These are phyloP conservation scores for Komagataella pastoris DNA, from an alignment of 805 yeast species.

Conservation along the genomic window DNA sequence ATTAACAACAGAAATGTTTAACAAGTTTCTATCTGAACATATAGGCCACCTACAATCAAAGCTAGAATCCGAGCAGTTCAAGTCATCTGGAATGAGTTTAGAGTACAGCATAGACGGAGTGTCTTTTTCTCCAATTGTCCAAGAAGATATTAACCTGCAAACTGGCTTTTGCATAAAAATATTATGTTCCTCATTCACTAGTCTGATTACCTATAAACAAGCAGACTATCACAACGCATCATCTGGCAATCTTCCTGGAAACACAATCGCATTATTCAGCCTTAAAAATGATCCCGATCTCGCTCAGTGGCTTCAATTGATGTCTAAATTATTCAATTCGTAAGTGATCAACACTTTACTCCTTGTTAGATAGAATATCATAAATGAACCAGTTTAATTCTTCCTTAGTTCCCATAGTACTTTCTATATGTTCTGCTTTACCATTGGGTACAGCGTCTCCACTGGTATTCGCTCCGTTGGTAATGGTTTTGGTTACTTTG, in stretches of 20 bases:
- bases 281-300: background rate
- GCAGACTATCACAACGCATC: background rate
- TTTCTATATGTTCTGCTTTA: background rate
- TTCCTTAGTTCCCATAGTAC: constrained; percentile 38
- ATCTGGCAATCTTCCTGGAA: background rate
- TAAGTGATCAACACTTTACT: constrained; percentile 1
- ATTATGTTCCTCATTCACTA: background rate
- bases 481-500: background rate
- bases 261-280: background rate
- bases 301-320: background rate
- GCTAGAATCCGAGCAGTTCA: background rate
- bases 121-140: background rate
- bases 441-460: constrained; percentile 1
- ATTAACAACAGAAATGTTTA: background rate
- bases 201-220: background rate
- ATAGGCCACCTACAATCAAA: background rate
- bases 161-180: background rate
- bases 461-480: constrained; percentile 1
- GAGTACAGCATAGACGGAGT: background rate
- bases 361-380: constrained; percentile 35
- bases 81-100: background rate
- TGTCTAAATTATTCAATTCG: background rate
- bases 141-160: background rate
- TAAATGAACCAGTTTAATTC: constrained; percentile 63
- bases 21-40: background rate